Conservation (phyloP, 352 stramenopile genomes). For the Globisporangium perplexum region DNA sequence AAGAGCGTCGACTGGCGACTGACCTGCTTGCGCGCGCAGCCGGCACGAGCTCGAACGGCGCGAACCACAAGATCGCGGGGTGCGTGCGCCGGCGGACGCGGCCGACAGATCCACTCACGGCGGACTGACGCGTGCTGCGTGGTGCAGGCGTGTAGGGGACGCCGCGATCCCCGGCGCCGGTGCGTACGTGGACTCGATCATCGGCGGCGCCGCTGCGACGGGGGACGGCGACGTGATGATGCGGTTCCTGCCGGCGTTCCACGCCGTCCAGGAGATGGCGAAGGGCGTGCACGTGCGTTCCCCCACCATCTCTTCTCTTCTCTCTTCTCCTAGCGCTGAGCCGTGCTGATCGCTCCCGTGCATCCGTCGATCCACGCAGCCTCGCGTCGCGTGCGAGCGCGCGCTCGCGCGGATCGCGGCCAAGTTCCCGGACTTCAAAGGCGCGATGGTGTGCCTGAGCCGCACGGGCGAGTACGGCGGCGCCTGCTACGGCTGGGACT, state of each 20-base stretch:
- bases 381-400: conserved; percentile 46
- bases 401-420: conserved; percentile 46
- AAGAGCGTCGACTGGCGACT: conserved; percentile 4
- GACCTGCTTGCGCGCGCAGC: conserved; percentile 17
- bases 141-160: conserved; percentile 79
- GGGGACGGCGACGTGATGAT: conserved; percentile 92
- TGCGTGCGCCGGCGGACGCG: conserved; percentile 10
- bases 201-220: conserved; percentile 80
- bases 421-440: conserved; percentile 59
- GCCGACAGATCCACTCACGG: neutral
- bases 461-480: conserved; percentile 62
- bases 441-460: conserved; percentile 79
- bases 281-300: conserved; percentile 57
- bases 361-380: conserved; percentile 19
- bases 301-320: neutral
- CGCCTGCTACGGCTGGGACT: conserved; percentile 69
- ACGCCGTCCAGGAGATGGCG: conserved; percentile 79
- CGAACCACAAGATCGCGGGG: conserved; percentile 87
- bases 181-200: conserved; percentile 79
- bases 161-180: conserved; percentile 76
- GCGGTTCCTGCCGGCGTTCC: conserved; percentile 85
- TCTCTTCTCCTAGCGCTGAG: neutral
- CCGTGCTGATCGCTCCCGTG: neutral
- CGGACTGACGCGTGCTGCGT: neutral
- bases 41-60: conserved; percentile 87